These are phyloP conservation scores for Cyclotella kingstonii DNA, from an alignment of 108 stramenopile species.

Conservation along the genomic window DNA sequence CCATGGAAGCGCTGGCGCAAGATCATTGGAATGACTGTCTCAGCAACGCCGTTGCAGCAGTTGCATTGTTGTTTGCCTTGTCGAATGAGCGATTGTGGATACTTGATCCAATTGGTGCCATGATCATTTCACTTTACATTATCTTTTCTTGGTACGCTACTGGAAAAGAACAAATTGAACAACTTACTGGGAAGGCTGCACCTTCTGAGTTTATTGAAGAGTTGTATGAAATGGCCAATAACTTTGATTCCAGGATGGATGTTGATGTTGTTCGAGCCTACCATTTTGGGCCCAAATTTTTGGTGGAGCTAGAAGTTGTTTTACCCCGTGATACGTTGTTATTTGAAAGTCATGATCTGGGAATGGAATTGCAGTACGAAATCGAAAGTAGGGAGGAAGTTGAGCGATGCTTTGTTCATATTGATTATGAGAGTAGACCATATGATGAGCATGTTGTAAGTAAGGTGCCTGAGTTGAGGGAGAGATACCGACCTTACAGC, in stretches of 20 bases:
- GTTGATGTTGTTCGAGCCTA: constrained; percentile 90
- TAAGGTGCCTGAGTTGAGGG: constrained; percentile 84
- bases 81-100: constrained; percentile 59
- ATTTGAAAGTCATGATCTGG: constrained; percentile 89
- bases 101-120: constrained; percentile 90
- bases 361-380: constrained; percentile 93
- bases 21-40: constrained; percentile 96
- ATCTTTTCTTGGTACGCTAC: constrained; percentile 88
- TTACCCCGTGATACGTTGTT: constrained; percentile 77
- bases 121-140: constrained; percentile 88
- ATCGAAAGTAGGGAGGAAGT: constrained; percentile 90
- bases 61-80: constrained; percentile 69
- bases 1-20: constrained; percentile 82
- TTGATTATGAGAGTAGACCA: constrained; percentile 87
- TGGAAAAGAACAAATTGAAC: constrained; percentile 91
- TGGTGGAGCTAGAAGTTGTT: constrained; percentile 94
- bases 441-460: constrained; percentile 93
- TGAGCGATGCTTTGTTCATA: constrained; percentile 95
- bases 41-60: constrained; percentile 82
- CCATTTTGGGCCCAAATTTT: constrained; percentile 93
- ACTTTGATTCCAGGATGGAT: constrained; percentile 69
- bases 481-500: constrained; percentile 58
- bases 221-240: constrained; percentile 65
- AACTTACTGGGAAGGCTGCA: constrained; percentile 88
- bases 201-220: constrained; percentile 88